These are phyloP conservation scores for Trichoderma asperellum DNA, from an alignment of 2,329 filamentous ascomycete species.

Conservation along the genomic window DNA sequence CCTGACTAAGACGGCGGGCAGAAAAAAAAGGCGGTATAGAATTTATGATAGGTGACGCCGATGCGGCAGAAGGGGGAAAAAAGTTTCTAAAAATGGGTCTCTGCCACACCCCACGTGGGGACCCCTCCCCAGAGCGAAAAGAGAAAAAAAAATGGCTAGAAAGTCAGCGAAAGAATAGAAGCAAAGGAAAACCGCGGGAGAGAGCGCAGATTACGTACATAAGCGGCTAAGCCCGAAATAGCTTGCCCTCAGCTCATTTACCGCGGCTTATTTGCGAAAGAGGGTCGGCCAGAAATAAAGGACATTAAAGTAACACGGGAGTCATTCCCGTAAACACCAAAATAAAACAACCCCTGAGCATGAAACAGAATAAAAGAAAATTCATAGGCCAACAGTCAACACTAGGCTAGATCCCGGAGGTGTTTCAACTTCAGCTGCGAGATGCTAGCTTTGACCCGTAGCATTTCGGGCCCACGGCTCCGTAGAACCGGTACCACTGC, in stretches of 20 bases:
- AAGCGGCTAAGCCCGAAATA: not conserved
- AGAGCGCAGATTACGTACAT: constrained; percentile 3
- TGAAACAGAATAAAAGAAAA: constrained; percentile 7
- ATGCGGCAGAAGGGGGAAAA: not conserved
- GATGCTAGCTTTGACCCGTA: constrained; percentile 5
- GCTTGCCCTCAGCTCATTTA: not conserved
- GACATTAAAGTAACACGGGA: not conserved
- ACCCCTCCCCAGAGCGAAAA: not conserved
- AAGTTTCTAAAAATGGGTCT: not conserved
- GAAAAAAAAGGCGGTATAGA: not conserved
- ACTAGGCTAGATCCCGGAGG: not conserved
- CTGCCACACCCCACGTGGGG: constrained; percentile 18
- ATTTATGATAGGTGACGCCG: not conserved
- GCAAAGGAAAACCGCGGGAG: not conserved
- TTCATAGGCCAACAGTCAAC: not conserved
- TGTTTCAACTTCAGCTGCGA: constrained; percentile 23
- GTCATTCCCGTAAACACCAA: not conserved
- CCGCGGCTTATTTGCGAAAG: not conserved
- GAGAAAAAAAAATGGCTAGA: not conserved
- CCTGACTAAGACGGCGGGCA: constrained; percentile 6
- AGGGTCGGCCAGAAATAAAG: not conserved
- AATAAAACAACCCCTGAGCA: constrained; percentile 9
- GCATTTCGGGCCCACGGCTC: constrained; percentile 1
- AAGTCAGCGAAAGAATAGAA: not conserved
- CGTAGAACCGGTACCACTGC: constrained; percentile 15